Conservation (phyloP, 768 basidiomycete genomes). For the Trametes coccinea region DNA sequence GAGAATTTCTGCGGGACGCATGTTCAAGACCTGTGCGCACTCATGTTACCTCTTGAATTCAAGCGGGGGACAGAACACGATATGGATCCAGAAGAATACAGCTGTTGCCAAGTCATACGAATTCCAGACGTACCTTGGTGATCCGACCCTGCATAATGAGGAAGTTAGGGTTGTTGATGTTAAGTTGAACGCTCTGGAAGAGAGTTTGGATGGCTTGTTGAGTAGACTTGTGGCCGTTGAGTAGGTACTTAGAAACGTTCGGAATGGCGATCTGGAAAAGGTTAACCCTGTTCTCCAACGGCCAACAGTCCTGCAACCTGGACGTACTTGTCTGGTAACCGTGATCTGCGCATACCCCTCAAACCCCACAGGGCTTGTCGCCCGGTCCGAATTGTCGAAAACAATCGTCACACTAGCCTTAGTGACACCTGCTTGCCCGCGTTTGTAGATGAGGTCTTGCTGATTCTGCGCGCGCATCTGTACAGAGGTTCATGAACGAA, state of each 20-base stretch:
- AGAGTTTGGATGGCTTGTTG: conserved; percentile 85
- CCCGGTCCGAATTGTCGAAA: conserved; percentile 93
- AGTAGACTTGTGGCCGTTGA: conserved; percentile 92
- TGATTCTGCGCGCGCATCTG: conserved; percentile 95
- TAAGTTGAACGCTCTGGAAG: conserved; percentile 96
- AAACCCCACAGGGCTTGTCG: conserved; percentile 80
- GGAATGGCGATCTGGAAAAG: conserved; percentile 82
- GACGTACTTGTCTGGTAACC: conserved; percentile 86
- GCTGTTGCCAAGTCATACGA: too few relatives aligned
- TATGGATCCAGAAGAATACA: too few relatives aligned
- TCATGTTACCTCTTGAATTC: background rate
- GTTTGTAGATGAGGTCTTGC: conserved; percentile 98
- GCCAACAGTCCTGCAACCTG: background rate
- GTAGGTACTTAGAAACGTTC: conserved; percentile 89
- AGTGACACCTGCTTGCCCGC: conserved; percentile 94
- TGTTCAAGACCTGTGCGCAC: conserved; percentile 75
- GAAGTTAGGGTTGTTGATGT: conserved; percentile 99
- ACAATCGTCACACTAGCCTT: conserved; percentile 99
- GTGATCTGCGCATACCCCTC: conserved; percentile 87
- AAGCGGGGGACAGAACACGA: too few relatives aligned
- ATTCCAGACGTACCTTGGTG: conserved; percentile 68
- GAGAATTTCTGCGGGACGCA: conserved; percentile 96
- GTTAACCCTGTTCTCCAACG: background rate
- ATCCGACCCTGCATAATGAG: conserved; percentile 99
- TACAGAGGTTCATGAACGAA: background rate